A percentile compares a stretch with the other conserved stretches of the same genome.
phyloP scores from a whole-genome alignment of 345 rosid genomes.

The Microcos paniculata region DNA sequence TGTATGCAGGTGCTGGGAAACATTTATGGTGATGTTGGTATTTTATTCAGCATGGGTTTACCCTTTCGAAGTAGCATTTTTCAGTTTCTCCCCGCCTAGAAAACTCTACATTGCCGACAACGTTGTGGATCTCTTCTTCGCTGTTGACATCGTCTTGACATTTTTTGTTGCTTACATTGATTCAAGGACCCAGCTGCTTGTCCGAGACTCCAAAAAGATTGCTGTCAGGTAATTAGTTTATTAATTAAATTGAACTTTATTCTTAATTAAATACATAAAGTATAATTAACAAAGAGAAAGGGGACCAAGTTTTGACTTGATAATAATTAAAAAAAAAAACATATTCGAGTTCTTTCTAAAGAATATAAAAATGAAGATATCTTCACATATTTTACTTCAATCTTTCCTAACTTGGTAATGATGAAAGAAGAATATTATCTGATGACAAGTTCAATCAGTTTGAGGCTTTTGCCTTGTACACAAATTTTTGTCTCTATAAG shows the following conservation, averaged over 20 bases:
- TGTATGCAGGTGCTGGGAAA: conserved; percentile 73
- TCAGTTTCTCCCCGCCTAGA: conserved; percentile 36
- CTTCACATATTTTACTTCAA: too few relatives aligned
- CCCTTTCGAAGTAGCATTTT: conserved; percentile 80
- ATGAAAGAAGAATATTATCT: not conserved
- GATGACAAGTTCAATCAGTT: not conserved
- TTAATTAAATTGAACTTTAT: not conserved
- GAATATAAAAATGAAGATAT: not conserved
- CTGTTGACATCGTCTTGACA: conserved; percentile 70
- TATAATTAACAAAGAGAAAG: not conserved
- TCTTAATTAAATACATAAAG: not conserved
- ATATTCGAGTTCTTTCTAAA: too few relatives aligned
- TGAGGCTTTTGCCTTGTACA: not conserved
- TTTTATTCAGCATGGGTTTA: conserved; percentile 84
- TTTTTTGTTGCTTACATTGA: conserved; percentile 81
- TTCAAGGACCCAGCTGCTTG: conserved; percentile 65
- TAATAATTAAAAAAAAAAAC: too few relatives aligned
- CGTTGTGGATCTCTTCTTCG: conserved; percentile 78
- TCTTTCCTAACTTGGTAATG: not conserved
- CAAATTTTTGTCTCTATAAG: not conserved
- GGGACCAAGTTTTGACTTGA: too few relatives aligned
- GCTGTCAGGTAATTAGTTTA: conserved; percentile 60
- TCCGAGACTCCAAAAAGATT: conserved; percentile 53
- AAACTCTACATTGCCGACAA: conserved; percentile 61
- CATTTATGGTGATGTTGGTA: conserved; percentile 79